Evolutionary conservation across 1,284 basidiomycete genomes (phyloP), one percentile per base, ranked within the genome.

Genomic region (Ustilago sp.): DNA sequence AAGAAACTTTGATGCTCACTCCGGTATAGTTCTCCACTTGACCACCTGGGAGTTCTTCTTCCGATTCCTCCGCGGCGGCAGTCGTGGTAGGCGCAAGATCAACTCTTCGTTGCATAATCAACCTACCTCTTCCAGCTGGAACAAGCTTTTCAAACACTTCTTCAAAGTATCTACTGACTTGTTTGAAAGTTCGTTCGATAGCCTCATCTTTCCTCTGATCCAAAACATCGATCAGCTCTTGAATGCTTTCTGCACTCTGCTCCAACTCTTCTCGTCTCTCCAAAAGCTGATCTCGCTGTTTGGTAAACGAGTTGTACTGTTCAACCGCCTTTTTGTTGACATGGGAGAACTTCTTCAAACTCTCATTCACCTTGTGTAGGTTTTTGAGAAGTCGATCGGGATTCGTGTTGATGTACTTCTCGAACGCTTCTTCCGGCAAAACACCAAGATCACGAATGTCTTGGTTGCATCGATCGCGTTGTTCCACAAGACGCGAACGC

Each of bases 291-390:
- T 98, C 95, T 2, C 95, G 91, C 87, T 99, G 95, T 85, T 96
- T 97, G 11, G 95, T 98, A 86, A 99, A 99, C 85, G 93, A 95
- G 87, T 91, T 94, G 88, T 97, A 98, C 87, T 98, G 95, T 87
- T 99, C 97, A 83, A 98, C 96, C 1, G 96, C 97, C 87, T 98
- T 98, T 89, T 99, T 99, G 89, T 99, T 99, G 77, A 99, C 96
- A 84, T 98, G 95, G 0, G 94, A 92, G 82, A 95, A 99, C 87
- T 95, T 95, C 87, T 96, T 98, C 74, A 99, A 88, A 35, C 91
- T 90, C 81, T 98, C 95, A 82, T 98, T 95, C 75, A 95, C 92
- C 31, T 90, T 90, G 83, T 97, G 95, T 41, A 99, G 89, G 76
- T 92, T 93, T 88, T 94, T 95, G 79, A 96, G 90, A 43, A 99